phyloP scores from a whole-genome alignment of 352 stramenopile species.

The Globisporangium perplexum region DNA sequence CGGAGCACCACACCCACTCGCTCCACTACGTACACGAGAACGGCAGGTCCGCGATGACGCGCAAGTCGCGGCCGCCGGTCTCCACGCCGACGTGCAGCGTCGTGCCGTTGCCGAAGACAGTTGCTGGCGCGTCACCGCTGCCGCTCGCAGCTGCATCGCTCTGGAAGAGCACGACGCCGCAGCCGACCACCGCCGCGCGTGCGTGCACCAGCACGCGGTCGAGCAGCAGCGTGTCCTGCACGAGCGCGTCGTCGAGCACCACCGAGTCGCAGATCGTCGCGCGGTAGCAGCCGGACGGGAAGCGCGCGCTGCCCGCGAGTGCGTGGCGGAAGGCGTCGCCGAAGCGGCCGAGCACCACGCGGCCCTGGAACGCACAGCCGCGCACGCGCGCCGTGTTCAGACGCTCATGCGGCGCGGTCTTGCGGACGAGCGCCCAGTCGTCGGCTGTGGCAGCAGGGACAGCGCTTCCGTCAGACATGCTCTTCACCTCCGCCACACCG shows the following conservation, averaged over 20 bases:
- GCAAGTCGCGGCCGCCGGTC: slow-evolving; percentile 66
- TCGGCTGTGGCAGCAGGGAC: too few species aligned
- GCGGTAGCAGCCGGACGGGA: slow-evolving; percentile 62
- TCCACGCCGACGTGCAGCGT: slow-evolving; percentile 78
- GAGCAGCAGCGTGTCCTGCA: slow-evolving; percentile 63
- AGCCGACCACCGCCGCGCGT: slow-evolving; percentile 52
- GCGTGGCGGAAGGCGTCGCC: slow-evolving; percentile 20
- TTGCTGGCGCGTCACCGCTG: background rate
- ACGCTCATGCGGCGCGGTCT: slow-evolving; percentile 17
- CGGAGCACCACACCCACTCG: background rate
- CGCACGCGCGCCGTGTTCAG: slow-evolving; percentile 39
- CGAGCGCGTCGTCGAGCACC: slow-evolving; percentile 69
- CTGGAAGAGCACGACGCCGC: slow-evolving; percentile 45
- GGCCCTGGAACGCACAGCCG: slow-evolving; percentile 63
- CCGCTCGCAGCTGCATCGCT: background rate
- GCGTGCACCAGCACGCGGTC: slow-evolving; percentile 38
- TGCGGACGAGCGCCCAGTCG: slow-evolving; percentile 54
- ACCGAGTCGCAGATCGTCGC: slow-evolving; percentile 52
- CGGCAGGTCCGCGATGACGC: slow-evolving; percentile 63
- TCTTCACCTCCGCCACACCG: background rate
- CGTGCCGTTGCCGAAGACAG: slow-evolving; percentile 46
- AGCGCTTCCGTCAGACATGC: too few species aligned
- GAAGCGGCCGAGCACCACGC: slow-evolving; percentile 58
- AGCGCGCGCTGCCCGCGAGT: slow-evolving; percentile 44
- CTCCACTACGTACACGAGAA: slow-evolving; percentile 40